Evolutionary conservation across 2,329 filamentous ascomycete species (phyloP), one percentile per base, ranked within the genome.

Genomic region (Trichoderma sp.): DNA sequence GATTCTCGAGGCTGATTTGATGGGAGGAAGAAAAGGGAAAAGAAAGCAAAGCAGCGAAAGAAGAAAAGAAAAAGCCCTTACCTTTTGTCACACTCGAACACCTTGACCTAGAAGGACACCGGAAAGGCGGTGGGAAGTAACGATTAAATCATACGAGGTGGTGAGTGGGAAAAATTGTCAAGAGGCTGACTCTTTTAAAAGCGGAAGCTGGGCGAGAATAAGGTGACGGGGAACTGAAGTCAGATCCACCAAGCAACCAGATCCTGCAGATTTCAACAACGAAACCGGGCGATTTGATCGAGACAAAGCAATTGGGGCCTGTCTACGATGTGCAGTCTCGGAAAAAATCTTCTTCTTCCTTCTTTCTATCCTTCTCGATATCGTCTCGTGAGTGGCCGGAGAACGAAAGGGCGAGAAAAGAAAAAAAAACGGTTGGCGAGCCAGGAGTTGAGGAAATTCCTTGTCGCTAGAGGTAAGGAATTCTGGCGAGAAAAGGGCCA

Each of bases 381-480:
- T 76, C 65, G 76, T 74, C 69, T 78, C 73, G 58, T 63, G 70
- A 15, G 36, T 47, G 32, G 39, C 30, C 68, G 71, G 62, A 78
- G 78, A 79, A 78, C 75, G 76, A 75, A 72, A 72, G 63, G 39
- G 72, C 61, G 43, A 59, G 67, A 66, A 73, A 75, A 77, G 75
- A 75, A 61, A 39, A 61, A 39, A 34, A 66, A 66, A 12, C 12
- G 64, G 75, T 75, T 77, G 76, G 75, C 74, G 74, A 73, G 74
- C 73, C 73, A 75, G 77, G 75, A 78, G 77, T 20, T 23, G 61
- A 66, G 36, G 70, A 78, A 82, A 82, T 84, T 84, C 82, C 81
- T 82, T 78, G 78, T 79, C 73, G 79, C 78, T 78, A 79, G 23
- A 78, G 78, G 79, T 80, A 80, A 83, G 83, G 83, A 84, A 85